These are phyloP conservation scores for Psilocybe sp. DNA, from an alignment of 768 basidiomycete species.

Conservation along the genomic window DNA sequence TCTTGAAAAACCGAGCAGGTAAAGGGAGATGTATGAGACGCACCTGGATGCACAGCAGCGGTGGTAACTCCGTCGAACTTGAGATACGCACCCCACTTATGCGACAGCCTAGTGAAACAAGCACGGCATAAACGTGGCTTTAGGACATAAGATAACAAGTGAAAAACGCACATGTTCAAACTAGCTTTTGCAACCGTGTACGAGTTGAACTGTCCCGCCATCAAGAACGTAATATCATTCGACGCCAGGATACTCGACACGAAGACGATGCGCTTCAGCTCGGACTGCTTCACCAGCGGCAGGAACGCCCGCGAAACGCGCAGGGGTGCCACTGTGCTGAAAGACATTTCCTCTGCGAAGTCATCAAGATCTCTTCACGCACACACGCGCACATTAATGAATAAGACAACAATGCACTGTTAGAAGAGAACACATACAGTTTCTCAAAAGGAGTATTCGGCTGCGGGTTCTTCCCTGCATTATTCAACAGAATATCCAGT, in stretches of 20 bases:
- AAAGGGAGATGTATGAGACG: too few relatives aligned
- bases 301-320: constrained; percentile 14
- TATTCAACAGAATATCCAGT: constrained; percentile 17
- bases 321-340: constrained; percentile 16
- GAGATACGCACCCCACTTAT: constrained; percentile 21
- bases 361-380: constrained; percentile 12
- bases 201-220: constrained; percentile 10
- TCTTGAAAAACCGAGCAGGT: too few relatives aligned
- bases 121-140: neutral
- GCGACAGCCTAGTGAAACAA: constrained; percentile 14
- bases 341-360: constrained; percentile 15
- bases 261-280: constrained; percentile 18
- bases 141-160: neutral
- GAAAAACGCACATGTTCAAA: constrained; percentile 17
- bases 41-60: constrained; percentile 19
- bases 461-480: constrained; percentile 14
- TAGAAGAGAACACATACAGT: constrained; percentile 9
- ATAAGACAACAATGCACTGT: neutral
- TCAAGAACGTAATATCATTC: constrained; percentile 2
- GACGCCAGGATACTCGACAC: constrained; percentile 16
- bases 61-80: constrained; percentile 19
- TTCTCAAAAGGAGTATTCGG: constrained; percentile 13
- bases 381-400: neutral
- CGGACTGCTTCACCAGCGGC: constrained; percentile 17
- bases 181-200: constrained; percentile 16